A percentile compares a stretch with the other conserved stretches of the same genome.
Conservation (phyloP, 768 basidiomycete genomes). For the Melanogaster broomeanus region DNA sequence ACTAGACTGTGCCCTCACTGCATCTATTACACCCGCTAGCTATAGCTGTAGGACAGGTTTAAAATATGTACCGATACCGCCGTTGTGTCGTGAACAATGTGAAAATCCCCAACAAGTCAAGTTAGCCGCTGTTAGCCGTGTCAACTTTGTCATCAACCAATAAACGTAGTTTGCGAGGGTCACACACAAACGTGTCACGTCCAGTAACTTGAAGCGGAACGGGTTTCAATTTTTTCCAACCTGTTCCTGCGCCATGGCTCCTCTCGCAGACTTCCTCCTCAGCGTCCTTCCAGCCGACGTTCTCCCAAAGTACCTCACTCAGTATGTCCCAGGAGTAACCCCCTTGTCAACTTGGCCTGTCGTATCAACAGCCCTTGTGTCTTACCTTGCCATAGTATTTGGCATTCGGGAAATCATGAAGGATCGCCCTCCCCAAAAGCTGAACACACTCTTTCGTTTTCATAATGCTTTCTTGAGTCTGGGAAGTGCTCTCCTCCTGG, state of each 20-base stretch:
- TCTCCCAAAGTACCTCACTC: constrained; percentile 36
- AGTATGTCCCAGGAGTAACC: constrained; percentile 56
- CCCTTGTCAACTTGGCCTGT: constrained; percentile 63
- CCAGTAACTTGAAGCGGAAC: constrained; percentile 30
- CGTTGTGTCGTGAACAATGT: not conserved
- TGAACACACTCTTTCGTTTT: constrained; percentile 81
- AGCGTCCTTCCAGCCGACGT: constrained; percentile 52
- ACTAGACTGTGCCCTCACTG: too few species aligned
- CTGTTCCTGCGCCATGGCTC: constrained; percentile 53
- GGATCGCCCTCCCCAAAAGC: constrained; percentile 67
- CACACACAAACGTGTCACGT: constrained; percentile 28
- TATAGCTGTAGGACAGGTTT: too few species aligned
- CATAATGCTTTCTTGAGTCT: constrained; percentile 89
- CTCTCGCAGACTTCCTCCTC: constrained; percentile 73
- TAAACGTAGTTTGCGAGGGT: constrained; percentile 1
- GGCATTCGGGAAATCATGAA: constrained; percentile 84
- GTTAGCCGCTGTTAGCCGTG: too few species aligned
- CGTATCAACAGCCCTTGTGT: constrained; percentile 68
- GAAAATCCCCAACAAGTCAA: too few species aligned
- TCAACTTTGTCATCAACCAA: too few species aligned
- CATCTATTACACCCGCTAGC: too few species aligned
- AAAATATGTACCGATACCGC: too few species aligned
- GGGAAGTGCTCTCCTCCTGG: constrained; percentile 83
- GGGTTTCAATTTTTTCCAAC: constrained; percentile 20
- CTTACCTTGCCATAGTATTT: constrained; percentile 90